These are phyloP conservation scores for Fusarium burgessii DNA, from an alignment of 2,329 filamentous ascomycete genomes.

Conservation along the genomic window DNA sequence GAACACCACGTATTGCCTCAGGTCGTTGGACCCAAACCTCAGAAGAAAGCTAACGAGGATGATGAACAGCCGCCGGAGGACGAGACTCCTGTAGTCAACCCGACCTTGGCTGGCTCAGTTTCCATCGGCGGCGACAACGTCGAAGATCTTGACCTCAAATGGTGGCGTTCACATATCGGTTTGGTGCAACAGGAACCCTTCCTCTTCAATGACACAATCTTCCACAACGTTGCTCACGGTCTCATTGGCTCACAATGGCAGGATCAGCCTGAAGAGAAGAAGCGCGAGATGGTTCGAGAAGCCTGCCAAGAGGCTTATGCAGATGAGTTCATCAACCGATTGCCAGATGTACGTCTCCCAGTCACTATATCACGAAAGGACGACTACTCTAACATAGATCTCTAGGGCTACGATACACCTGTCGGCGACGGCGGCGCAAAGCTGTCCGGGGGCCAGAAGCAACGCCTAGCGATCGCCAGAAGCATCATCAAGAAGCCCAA, in stretches of 20 bases:
- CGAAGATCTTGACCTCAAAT: conserved; percentile 35
- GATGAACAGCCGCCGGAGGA: neutral
- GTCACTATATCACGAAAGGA: fast-evolving
- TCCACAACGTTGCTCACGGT: conserved; percentile 62
- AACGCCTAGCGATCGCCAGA: conserved; percentile 67
- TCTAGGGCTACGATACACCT: conserved; percentile 59
- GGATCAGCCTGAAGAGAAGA: conserved; percentile 53
- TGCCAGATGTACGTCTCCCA: conserved; percentile 54
- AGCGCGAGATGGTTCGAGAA: conserved; percentile 56
- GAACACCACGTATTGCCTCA: conserved; percentile 24
- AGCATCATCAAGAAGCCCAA: conserved; percentile 65
- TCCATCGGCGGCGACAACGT: conserved; percentile 4
- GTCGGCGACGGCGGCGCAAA: conserved; percentile 68
- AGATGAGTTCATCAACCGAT: conserved; percentile 63
- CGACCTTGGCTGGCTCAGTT: conserved; percentile 9
- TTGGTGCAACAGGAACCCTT: conserved; percentile 68
- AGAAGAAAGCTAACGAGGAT: neutral
- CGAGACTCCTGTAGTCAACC: neutral
- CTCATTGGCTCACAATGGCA: conserved; percentile 55
- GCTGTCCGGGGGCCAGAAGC: conserved; percentile 67
- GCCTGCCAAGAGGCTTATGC: conserved; percentile 66
- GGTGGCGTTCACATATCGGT: conserved; percentile 42
- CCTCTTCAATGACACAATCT: conserved; percentile 62
- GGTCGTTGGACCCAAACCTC: conserved; percentile 4
- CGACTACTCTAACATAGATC: neutral